phyloP scores from a whole-genome alignment of 2,329 filamentous ascomycete genomes.

The Colletotrichum cordylinicola region DNA sequence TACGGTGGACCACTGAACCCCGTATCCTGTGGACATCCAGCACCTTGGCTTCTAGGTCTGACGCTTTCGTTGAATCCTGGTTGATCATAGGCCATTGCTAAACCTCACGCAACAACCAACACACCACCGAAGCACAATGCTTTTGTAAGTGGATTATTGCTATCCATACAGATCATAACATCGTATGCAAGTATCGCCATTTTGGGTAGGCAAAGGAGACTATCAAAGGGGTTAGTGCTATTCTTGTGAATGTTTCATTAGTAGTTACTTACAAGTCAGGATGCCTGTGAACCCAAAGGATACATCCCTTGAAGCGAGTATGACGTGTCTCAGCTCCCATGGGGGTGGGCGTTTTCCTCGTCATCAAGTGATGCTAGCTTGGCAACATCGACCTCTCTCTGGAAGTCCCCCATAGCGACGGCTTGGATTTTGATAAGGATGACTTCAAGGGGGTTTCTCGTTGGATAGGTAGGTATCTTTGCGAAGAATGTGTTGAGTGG shows the following conservation, averaged over 20 bases:
- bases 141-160: background rate
- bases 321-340: background rate
- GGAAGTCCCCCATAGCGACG: background rate
- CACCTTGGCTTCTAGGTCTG: background rate
- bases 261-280: background rate
- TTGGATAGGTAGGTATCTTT: background rate
- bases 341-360: background rate
- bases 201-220: background rate
- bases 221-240: background rate
- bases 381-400: background rate
- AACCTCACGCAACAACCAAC: background rate
- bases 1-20: accelerated
- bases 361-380: background rate
- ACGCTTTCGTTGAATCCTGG: background rate
- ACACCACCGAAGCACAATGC: background rate
- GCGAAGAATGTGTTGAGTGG: background rate
- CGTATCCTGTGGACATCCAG: background rate
- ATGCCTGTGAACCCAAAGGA: background rate
- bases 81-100: background rate
- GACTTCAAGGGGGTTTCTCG: background rate
- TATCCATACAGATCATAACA: background rate
- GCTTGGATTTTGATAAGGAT: background rate
- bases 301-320: background rate
- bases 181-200: background rate
- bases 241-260: background rate